Evolutionary conservation across 495 filamentous ascomycete species (phyloP).

Genomic region (Astrocystis sublimbata): DNA sequence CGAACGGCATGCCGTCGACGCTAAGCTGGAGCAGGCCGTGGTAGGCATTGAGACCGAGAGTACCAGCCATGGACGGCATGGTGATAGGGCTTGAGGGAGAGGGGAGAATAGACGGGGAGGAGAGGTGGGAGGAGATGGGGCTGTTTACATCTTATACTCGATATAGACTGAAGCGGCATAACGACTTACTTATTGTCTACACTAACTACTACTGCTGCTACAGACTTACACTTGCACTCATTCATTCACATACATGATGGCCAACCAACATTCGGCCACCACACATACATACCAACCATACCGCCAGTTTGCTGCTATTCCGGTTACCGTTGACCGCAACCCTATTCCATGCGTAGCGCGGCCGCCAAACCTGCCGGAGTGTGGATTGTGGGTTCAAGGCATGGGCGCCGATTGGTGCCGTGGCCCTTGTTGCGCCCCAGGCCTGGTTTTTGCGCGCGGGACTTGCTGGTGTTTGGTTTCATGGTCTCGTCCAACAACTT

Average conservation of each 20-base stretch:
- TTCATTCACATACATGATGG: not conserved
- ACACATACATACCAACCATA: not conserved
- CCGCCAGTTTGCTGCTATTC: not conserved
- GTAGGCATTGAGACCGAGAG: conserved; percentile 9
- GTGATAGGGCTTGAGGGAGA: conserved; percentile 2
- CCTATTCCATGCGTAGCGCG: not conserved
- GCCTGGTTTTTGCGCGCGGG: conserved; percentile 8
- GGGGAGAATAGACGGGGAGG: not conserved
- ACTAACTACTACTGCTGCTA: too few species aligned
- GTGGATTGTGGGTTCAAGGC: conserved; percentile 17
- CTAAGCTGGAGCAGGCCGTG: not conserved
- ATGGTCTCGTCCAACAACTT: too few species aligned
- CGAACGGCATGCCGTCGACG: not conserved
- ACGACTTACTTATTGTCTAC: too few species aligned
- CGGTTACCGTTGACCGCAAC: not conserved
- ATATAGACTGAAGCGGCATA: not conserved
- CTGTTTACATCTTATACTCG: conserved; percentile 2
- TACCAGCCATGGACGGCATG: conserved; percentile 23
- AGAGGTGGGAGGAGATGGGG: not conserved
- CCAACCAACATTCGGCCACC: not conserved
- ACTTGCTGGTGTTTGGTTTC: too few species aligned
- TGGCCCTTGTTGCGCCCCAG: too few species aligned
- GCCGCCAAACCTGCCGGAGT: conserved; percentile 11
- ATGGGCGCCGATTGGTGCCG: conserved; percentile 6
- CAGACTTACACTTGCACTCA: not conserved